phyloP scores from a whole-genome alignment of 2,329 filamentous ascomycete species.

The Acrocalymma vagum region DNA sequence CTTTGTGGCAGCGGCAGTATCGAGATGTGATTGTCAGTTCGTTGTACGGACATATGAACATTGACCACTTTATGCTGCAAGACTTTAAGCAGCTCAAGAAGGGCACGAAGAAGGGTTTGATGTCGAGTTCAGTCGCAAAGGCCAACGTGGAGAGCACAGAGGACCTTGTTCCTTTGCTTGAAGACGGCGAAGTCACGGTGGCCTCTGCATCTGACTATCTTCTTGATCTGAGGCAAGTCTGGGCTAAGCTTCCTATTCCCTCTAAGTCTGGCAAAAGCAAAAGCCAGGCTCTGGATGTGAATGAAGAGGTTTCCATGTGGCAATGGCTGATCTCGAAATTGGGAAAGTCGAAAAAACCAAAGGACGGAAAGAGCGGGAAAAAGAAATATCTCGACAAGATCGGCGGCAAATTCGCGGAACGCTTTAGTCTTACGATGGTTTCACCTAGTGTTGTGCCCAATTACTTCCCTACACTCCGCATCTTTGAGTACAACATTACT shows the following conservation, averaged over 20 bases:
- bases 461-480: constrained; percentile 86
- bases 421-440: constrained; percentile 83
- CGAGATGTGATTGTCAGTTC: constrained; percentile 85
- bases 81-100: constrained; percentile 81
- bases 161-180: constrained; percentile 45
- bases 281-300: constrained; percentile 19
- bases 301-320: constrained; percentile 28
- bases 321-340: constrained; percentile 25
- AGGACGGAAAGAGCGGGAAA: constrained; percentile 49
- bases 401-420: constrained; percentile 82
- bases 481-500: constrained; percentile 93
- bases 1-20: constrained; percentile 88
- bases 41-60: constrained; percentile 96
- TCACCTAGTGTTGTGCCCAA: constrained; percentile 91
- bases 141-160: constrained; percentile 47
- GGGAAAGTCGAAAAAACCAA: constrained; percentile 24
- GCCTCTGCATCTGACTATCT: constrained; percentile 82
- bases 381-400: constrained; percentile 72
- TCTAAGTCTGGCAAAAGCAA: constrained; percentile 23
- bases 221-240: constrained; percentile 76
- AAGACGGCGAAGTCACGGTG: constrained; percentile 64
- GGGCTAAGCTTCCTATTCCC: constrained; percentile 73
- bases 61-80: constrained; percentile 95
- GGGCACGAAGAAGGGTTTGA: constrained; percentile 53
- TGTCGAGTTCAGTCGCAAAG: constrained; percentile 44